phyloP scores from a whole-genome alignment of 176 grass and related monocot species.

The Avena eriantha region DNA sequence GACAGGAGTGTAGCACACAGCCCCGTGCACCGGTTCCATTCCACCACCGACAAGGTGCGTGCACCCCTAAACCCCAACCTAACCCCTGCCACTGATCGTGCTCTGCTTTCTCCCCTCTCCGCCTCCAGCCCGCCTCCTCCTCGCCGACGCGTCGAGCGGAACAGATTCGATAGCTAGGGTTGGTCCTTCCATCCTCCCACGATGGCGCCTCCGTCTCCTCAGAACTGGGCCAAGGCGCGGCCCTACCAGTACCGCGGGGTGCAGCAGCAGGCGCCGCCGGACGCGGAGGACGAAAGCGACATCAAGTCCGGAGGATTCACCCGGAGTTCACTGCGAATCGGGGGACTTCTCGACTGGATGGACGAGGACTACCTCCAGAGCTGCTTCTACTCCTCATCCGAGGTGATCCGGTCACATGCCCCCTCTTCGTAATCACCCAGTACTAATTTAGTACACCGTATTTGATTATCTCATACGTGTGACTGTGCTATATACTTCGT shows the following conservation, averaged over 20 bases:
- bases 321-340: constrained; percentile 32
- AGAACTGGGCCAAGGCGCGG: not conserved
- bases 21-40: not conserved
- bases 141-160: not conserved
- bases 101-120: not conserved
- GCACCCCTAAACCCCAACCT: constrained; percentile 5
- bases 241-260: not conserved
- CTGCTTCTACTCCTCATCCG: constrained; percentile 34
- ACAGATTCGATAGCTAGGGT: not conserved
- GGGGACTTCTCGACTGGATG: constrained; percentile 56
- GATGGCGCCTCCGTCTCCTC: not conserved
- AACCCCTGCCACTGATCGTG: not conserved
- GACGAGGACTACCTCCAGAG: constrained; percentile 52
- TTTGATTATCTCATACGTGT: not conserved
- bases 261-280: not conserved
- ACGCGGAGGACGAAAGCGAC: not conserved
- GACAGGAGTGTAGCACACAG: too few species aligned
- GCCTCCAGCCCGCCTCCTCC: not conserved
- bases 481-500: not conserved
- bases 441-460: not conserved
- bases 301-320: not conserved
- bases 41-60: not conserved
- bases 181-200: not conserved
- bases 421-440: not conserved
- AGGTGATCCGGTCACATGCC: constrained; percentile 17